A percentile compares a stretch with the other conserved stretches of the same genome.
phyloP scores from a whole-genome alignment of 306 rosid species.

The Rosa chinensis region DNA sequence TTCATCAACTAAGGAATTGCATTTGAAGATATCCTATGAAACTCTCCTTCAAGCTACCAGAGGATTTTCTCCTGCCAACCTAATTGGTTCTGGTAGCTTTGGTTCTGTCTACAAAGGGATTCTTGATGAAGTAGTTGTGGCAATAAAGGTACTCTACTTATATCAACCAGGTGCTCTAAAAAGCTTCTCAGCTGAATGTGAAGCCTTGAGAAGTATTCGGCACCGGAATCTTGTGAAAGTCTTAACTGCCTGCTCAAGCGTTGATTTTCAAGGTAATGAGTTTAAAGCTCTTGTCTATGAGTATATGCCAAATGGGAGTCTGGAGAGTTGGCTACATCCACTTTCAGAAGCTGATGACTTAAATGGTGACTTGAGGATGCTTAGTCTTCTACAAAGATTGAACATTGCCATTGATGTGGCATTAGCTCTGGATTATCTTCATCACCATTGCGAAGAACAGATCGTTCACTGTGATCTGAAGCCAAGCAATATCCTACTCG shows the following conservation, averaged over 20 bases:
- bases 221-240: constrained; percentile 6
- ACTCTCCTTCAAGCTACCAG: constrained; percentile 21
- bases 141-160: constrained; percentile 1
- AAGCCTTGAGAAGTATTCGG: not conserved
- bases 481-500: constrained; percentile 3
- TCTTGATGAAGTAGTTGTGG: not conserved
- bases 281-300: constrained; percentile 19
- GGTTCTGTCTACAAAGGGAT: constrained; percentile 16
- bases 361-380: not conserved
- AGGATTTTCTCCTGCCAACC: constrained; percentile 24
- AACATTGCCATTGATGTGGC: constrained; percentile 15
- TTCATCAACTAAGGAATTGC: constrained; percentile 4
- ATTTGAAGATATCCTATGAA: constrained; percentile 18
- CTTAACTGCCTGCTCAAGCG: constrained; percentile 2
- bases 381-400: constrained; percentile 5
- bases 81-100: constrained; percentile 28
- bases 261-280: constrained; percentile 9
- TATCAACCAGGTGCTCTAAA: not conserved
- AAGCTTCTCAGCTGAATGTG: not conserved
- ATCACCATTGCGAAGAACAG: not conserved
- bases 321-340: constrained; percentile 15
- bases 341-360: not conserved
- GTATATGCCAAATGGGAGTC: constrained; percentile 15
- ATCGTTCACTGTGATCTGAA: constrained; percentile 16
- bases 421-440: constrained; percentile 14